Base-by-base conservation (phyloP, 495 filamentous ascomycete genomes). In the Neurospora sp. region DNA sequence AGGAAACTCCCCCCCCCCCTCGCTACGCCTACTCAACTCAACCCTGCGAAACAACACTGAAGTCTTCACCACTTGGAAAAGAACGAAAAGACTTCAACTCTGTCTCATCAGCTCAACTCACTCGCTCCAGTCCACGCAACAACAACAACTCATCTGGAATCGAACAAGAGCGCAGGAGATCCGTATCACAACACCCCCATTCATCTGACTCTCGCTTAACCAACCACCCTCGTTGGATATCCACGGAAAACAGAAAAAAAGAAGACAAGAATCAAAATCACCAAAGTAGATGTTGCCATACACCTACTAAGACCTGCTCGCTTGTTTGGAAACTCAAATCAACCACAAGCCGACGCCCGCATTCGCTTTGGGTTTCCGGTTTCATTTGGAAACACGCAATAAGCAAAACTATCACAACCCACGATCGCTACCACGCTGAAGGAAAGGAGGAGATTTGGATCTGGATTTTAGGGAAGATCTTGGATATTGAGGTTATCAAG, bases 391-490 rank as follows among this genome's bases (percentile, higher is more conserved):
- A 72, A 76, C 71, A 42, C 75, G 53, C 53, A 9, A 65, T 3
- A 65, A 65, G 53, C 53, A 35, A 65, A 65, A 18, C 14, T 18
- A 18, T 65, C 14, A 61, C 53, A 14, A 18, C 48, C 72, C 76
- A 81, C 79, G 78, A 77, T 81, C 79, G 79, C 79, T 81, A 81
- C 79, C 72, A 68, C 39, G 39, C 59, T 72, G 74, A 73, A 77
- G 39, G 44, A 65, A 71, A 70, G 71, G 70, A 73, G 59, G 74
- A 61, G 73, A 71, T 65, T 35, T 18, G 53, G 53, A 65, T 37
- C 53, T 65, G 27, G 53, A 65, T 65, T 65, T 18, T 10, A 65
- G 53, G 71, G 68, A 73, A 73, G 69, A 73, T 71, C 65, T 41
- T 42, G 75, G 73, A 77, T 71, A 74, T 39, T n/a, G 48, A 74